phyloP scores from a whole-genome alignment of 345 rosid species.

The Limnanthes douglasii region DNA sequence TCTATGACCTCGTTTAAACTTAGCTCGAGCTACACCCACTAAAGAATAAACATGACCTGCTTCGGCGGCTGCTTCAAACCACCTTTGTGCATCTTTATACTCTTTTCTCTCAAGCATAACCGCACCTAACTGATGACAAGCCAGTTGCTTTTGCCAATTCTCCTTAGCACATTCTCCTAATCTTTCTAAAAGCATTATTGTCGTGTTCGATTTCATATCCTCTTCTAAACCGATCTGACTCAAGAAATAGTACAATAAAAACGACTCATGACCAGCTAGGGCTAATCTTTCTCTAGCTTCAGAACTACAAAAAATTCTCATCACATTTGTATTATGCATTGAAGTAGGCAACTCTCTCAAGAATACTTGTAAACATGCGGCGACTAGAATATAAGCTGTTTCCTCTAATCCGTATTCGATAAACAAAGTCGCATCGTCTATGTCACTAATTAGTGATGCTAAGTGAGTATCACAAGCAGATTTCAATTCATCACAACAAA shows the following conservation, averaged over 20 bases:
- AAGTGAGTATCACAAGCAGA: constrained; percentile 58
- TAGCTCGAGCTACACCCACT: constrained; percentile 80
- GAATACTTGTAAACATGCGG: constrained; percentile 80
- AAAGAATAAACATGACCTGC: constrained; percentile 62
- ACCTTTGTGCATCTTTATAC: constrained; percentile 72
- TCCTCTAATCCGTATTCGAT: constrained; percentile 81
- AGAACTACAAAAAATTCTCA: constrained; percentile 42
- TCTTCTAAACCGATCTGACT: constrained; percentile 76
- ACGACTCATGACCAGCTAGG: constrained; percentile 63
- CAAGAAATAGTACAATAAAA: constrained; percentile 53
- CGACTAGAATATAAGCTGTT: constrained; percentile 56
- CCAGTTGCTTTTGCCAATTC: constrained; percentile 76
- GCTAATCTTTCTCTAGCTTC: constrained; percentile 58
- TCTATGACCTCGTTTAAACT: constrained; percentile 76
- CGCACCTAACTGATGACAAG: constrained; percentile 70
- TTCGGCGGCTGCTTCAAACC: constrained; percentile 61
- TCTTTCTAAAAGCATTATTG: constrained; percentile 84
- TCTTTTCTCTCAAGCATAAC: constrained; percentile 88
- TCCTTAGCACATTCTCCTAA: constrained; percentile 50
- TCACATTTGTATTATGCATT: constrained; percentile 44
- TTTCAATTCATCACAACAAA: constrained; percentile 83
- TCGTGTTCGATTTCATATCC: constrained; percentile 74
- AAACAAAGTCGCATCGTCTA: constrained; percentile 49
- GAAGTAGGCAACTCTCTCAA: constrained; percentile 66
- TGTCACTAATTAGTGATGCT: constrained; percentile 37